phyloP scores from a whole-genome alignment of 2,329 filamentous ascomycete species.

The Colletotrichum graminicola region DNA sequence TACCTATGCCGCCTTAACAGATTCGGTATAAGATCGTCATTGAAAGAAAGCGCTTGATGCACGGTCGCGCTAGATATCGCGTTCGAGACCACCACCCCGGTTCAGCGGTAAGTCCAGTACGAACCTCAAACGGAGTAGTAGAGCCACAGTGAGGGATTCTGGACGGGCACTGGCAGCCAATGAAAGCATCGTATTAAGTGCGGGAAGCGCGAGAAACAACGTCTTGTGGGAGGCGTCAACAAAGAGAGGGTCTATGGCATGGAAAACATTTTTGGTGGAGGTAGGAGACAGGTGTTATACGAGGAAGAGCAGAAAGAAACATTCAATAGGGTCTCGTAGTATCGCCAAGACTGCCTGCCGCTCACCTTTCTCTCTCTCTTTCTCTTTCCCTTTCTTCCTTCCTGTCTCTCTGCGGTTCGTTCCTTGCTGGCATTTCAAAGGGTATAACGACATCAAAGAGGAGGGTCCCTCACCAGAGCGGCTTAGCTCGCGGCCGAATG shows the following conservation, averaged over 20 bases:
- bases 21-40: constrained; percentile 3
- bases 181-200: not conserved
- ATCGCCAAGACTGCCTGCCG: constrained; percentile 11
- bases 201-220: constrained; percentile 3
- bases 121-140: not conserved
- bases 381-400: no score
- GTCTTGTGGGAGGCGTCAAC: constrained; percentile 8
- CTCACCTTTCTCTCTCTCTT: not conserved
- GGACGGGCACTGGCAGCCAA: not conserved
- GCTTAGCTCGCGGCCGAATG: constrained; percentile 11
- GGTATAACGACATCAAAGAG: constrained; percentile 7
- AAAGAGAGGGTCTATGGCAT: not conserved
- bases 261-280: not conserved
- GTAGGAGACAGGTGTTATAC: constrained; percentile 5
- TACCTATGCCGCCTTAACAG: not conserved
- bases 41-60: constrained; percentile 18
- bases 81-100: constrained; percentile 22
- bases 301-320: not conserved
- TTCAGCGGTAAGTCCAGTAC: constrained; percentile 1
- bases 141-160: not conserved
- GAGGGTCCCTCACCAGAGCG: constrained; percentile 9
- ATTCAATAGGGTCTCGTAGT: constrained; percentile 25
- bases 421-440: constrained; percentile 19
- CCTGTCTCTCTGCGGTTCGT: constrained; percentile 5
- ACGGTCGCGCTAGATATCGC: constrained; percentile 14